phyloP scores from a whole-genome alignment of 257 asterid species.

The Datura wrightii region DNA sequence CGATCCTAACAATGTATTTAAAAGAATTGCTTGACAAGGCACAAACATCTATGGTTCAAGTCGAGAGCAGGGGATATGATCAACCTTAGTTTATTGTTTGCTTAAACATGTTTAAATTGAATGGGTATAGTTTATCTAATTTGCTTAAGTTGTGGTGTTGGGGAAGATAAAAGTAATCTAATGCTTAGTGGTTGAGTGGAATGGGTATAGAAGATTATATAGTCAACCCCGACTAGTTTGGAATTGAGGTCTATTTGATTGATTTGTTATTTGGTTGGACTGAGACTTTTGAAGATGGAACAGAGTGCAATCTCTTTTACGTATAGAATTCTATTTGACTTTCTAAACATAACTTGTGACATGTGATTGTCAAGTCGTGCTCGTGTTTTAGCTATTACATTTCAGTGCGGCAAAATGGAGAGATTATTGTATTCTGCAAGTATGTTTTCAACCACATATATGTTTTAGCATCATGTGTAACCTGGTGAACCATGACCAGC shows the following conservation, averaged over 20 bases:
- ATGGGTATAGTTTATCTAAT: background rate
- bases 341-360: constrained; percentile 4
- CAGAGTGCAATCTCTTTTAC: background rate
- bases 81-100: background rate
- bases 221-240: background rate
- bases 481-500: constrained; percentile 10
- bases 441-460: background rate
- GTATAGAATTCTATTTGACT: background rate
- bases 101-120: background rate
- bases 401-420: background rate
- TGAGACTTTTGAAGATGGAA: constrained; percentile 2
- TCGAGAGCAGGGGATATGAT: background rate
- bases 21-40: no score
- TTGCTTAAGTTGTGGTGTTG: background rate
- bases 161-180: constrained; percentile 2
- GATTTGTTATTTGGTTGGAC: background rate
- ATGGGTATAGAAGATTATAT: background rate
- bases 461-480: background rate
- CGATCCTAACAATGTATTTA: no score
- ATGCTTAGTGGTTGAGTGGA: background rate
- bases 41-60: background rate
- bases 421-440: background rate
- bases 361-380: background rate
- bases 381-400: background rate
- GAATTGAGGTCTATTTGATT: background rate